Evolutionary conservation across 192 early-diverging fungal species (phyloP), one percentile per base, ranked within the genome.

Genomic region (Coemansia sp.): DNA sequence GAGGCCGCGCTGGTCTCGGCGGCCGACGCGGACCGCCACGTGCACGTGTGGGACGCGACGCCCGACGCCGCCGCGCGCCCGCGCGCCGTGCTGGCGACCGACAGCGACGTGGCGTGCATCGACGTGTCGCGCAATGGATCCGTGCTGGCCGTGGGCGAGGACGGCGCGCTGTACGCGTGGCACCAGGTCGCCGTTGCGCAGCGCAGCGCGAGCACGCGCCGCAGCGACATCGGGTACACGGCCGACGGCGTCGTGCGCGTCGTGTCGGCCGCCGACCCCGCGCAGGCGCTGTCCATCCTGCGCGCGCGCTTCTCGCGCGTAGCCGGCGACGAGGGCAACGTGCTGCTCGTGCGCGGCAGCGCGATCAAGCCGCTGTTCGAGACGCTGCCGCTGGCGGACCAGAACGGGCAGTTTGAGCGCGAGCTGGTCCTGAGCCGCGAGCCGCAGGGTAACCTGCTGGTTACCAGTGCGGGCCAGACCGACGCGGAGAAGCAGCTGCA

Each of bases 221-320:
- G 60, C 49, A 47, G 38, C 31, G 63, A 44, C 19, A 46, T 71
- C 1, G 75, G 69, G 4, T 59, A 71, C 33, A 47, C 61, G 21
- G 40, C 75, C 14, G 69, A 77, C 49, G 62, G 64, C n/a, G n/a
- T 59, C 3, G 44, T 77, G 23, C 52, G 29, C 14, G 58, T 80
- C 8, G 29, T 50, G 10, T 55, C 62, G 0, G 14, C 27, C 0
- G 35, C 50, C 16, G 48, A 55, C 2, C 5, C 45, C 2, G n/a
- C 30, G 7, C 47, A 12, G n/a, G 6, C 43, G 31, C 38, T 69
- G 43, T 30, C 60, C 2, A 32, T 80, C 7, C 62, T 50, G 27
- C 43, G 62, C 3, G 77, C 71, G 27, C 71, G 77, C 31, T 73
- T 80, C 40, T 80, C 66, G 28, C 77, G 63, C 8, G 60, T 66